Evolutionary conservation across 768 basidiomycete species (phyloP).

Genomic region (Pisolithus sp.): DNA sequence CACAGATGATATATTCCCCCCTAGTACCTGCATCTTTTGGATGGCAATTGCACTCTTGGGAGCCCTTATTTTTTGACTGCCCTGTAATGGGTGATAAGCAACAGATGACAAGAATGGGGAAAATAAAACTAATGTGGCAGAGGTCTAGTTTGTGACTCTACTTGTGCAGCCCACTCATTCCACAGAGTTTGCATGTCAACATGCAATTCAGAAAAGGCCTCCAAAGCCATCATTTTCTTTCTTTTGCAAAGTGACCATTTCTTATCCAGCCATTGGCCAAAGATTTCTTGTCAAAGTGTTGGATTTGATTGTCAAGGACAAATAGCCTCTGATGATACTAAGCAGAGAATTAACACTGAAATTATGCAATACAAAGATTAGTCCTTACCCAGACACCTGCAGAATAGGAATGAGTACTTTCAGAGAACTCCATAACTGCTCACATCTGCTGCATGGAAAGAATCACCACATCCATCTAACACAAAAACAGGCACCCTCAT

Average conservation of each 20-base stretch:
- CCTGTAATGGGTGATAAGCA: neutral
- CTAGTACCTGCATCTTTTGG: neutral
- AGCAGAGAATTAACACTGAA: neutral
- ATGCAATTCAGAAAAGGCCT: neutral
- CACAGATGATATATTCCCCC: neutral
- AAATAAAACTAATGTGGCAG: neutral
- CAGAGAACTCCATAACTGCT: slow-evolving; percentile 28
- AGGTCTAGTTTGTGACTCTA: neutral
- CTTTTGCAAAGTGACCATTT: neutral
- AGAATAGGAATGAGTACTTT: slow-evolving; percentile 16
- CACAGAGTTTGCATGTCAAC: neutral
- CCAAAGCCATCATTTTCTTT: neutral
- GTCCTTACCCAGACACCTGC: slow-evolving; percentile 12
- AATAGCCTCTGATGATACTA: slow-evolving; percentile 10
- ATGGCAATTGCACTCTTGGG: neutral
- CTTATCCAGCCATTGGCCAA: slow-evolving; percentile 4
- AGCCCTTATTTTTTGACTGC: neutral
- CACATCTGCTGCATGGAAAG: slow-evolving; percentile 22
- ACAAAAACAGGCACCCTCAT: slow-evolving; percentile 24
- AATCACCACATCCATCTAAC: slow-evolving; percentile 28
- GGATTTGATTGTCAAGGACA: slow-evolving; percentile 6
- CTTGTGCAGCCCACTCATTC: slow-evolving; percentile 1
- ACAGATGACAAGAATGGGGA: neutral
- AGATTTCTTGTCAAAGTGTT: neutral
- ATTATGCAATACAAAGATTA: neutral